Evolutionary conservation across 306 rosid species (phyloP), one percentile per base, ranked within the genome.

Genomic region (Inga laurina): DNA sequence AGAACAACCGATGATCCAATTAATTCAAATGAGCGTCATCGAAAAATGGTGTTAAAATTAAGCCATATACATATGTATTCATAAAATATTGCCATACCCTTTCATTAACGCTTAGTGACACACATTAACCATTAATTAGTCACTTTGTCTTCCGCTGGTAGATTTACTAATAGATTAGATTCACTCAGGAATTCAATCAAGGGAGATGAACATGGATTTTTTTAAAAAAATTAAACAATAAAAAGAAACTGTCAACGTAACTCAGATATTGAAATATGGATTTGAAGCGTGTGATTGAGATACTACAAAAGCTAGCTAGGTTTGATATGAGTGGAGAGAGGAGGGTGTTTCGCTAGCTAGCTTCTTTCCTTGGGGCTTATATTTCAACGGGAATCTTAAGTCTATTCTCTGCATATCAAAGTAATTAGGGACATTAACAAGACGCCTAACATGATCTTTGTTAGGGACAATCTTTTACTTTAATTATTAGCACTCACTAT

Each of bases 371-470:
- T 69, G 49, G 4, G 44, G 69, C 52, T 57, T n/a, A 32, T n/a
- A 32, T 74, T 71, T 85, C 82, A 77, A 77, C 16, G 10, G 70
- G 89, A 87, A 87, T 84, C 85, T 77, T 87, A 44, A 8, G 57
- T 84, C 85, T 66, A 15, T 66, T 87, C 48, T 82, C 35, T 72
- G 72, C 77, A 45, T 76, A 45, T 80, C 62, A 59, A 10, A n/a
- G 34, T 67, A 39, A 43, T 45, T 0, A 80, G 24, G 74, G 59
- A 39, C 37, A 64, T 24, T 35, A 77, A 80, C 76, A 64, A 64
- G 80, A 76, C 54, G 32, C 79, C 77, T 59, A 64, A 30, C 27
- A 49, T 57, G 46, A 75, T 51, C 19, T 57, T 82, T 30, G 35
- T 2, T 68, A 65, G 62, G 67, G 15, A 9, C 27, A 79, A 39